Percentiles rank a stretch among this genome's conserved stretches.
Evolutionary conservation across 371 early-diverging fungal species (phyloP).

Genomic region (Apophysomyces elegans): DNA sequence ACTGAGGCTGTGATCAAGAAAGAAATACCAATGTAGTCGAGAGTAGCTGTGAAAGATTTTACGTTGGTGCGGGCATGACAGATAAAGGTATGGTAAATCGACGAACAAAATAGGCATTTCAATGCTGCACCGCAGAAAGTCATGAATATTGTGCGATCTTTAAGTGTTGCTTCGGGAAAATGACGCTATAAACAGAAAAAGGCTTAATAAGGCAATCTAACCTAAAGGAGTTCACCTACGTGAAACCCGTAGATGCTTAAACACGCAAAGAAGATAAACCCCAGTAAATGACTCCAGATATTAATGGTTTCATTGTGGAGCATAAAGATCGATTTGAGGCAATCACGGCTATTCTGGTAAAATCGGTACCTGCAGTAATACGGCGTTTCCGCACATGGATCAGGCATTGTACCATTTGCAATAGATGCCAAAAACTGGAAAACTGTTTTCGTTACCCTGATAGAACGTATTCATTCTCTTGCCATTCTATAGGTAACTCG

Average conservation of each 20-base stretch:
- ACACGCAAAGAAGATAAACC: slow-evolving; percentile 60
- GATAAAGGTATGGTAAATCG: slow-evolving; percentile 71
- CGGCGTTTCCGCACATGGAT: slow-evolving; percentile 3
- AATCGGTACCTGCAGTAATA: slow-evolving; percentile 57
- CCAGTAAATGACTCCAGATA: slow-evolving; percentile 74
- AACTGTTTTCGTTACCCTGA: slow-evolving; percentile 44
- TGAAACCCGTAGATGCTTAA: slow-evolving; percentile 59
- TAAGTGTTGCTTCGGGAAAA: slow-evolving; percentile 53
- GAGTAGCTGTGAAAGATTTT: slow-evolving; percentile 64
- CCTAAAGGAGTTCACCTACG: slow-evolving; percentile 27
- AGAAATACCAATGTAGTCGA: slow-evolving; percentile 76
- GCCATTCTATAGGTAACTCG: slow-evolving; percentile 68
- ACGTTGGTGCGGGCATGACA: slow-evolving; percentile 63
- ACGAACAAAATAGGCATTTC: slow-evolving; percentile 72
- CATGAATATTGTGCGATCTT: slow-evolving; percentile 58
- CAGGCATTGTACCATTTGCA: not conserved
- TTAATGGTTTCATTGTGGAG: slow-evolving; percentile 77
- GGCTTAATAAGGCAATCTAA: not conserved
- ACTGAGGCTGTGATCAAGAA: slow-evolving; percentile 70
- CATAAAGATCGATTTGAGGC: slow-evolving; percentile 64
- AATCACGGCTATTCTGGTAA: slow-evolving; percentile 52
- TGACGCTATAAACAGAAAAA: slow-evolving; percentile 35
- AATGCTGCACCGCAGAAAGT: slow-evolving; percentile 66
- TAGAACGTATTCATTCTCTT: slow-evolving; percentile 69
- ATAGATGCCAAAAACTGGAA: not conserved